phyloP scores from a whole-genome alignment of 768 basidiomycete genomes.

The Phlebiopsis flavidoalba region DNA sequence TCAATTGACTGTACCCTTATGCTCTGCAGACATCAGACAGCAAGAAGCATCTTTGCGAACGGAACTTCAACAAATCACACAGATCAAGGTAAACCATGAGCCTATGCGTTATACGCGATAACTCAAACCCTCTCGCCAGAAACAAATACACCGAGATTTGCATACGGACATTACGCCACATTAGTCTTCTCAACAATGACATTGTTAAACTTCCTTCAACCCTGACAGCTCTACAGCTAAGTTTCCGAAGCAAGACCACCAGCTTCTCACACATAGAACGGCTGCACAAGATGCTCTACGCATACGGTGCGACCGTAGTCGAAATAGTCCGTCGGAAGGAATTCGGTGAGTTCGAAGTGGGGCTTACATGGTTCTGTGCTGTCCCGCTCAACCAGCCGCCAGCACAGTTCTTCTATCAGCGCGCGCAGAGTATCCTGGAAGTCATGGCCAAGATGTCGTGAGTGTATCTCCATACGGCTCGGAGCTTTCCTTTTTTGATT shows the following conservation, averaged over 20 bases:
- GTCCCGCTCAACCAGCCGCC: constrained; percentile 5
- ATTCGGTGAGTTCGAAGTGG: constrained; percentile 54
- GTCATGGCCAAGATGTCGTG: constrained; percentile 86
- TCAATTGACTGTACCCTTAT: neutral
- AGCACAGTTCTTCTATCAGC: constrained; percentile 79
- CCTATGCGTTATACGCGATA: neutral
- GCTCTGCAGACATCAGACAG: constrained; percentile 50
- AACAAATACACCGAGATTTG: constrained; percentile 66
- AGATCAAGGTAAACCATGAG: constrained; percentile 30
- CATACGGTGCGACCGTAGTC: constrained; percentile 85
- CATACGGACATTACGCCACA: constrained; percentile 62
- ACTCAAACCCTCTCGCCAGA: constrained; percentile 36
- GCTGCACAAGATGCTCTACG: constrained; percentile 85
- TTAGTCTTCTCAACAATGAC: constrained; percentile 77
- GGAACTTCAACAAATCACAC: constrained; percentile 53
- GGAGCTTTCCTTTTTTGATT: neutral
- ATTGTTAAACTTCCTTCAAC: constrained; percentile 68
- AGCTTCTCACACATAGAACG: constrained; percentile 90
- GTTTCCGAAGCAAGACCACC: constrained; percentile 67
- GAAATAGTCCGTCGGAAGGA: constrained; percentile 91
- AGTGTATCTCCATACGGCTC: constrained; percentile 23
- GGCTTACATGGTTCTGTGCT: neutral
- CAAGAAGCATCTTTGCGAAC: constrained; percentile 56
- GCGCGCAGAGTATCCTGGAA: constrained; percentile 77
- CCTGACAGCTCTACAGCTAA: constrained; percentile 61